These are phyloP conservation scores for Candida endomychidarum DNA, from an alignment of 805 yeast species.

Conservation along the genomic window DNA sequence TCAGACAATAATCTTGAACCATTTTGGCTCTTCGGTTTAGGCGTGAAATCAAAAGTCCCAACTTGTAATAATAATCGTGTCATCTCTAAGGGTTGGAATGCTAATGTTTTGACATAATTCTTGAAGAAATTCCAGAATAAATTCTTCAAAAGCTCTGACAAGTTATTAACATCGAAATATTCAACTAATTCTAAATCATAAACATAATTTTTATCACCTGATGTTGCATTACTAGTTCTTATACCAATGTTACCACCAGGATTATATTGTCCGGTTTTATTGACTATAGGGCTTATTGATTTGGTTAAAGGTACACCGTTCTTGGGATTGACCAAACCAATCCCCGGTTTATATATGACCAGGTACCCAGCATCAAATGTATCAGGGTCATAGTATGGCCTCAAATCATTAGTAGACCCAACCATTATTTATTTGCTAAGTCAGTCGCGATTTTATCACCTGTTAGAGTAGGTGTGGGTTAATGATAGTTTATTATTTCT, in stretches of 20 bases:
- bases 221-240: conserved; percentile 9
- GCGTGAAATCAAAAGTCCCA: conserved; percentile 53
- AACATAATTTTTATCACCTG: conserved; percentile 41
- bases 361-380: conserved; percentile 64
- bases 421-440: conserved; percentile 3
- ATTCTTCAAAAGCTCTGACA: conserved; percentile 56
- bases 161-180: conserved; percentile 57
- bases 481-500: no score
- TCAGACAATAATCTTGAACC: conserved; percentile 17
- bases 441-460: no score
- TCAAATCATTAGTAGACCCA: conserved; percentile 23
- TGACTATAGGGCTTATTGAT: conserved; percentile 21
- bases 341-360: conserved; percentile 59
- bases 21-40: conserved; percentile 11
- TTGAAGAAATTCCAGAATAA: conserved; percentile 61
- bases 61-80: conserved; percentile 77
- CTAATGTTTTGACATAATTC: conserved; percentile 65
- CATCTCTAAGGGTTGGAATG: conserved; percentile 88
- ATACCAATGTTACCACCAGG: conserved; percentile 18
- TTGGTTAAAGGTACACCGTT: conserved; percentile 37
- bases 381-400: conserved; percentile 74
- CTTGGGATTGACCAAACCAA: conserved; percentile 54
- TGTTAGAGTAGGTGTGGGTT: no score
- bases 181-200: conserved; percentile 66
- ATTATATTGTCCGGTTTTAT: conserved; percentile 12